Evolutionary conservation across 2,329 filamentous ascomycete genomes (phyloP).

Genomic region (Colletotrichum gloeosporioides): DNA sequence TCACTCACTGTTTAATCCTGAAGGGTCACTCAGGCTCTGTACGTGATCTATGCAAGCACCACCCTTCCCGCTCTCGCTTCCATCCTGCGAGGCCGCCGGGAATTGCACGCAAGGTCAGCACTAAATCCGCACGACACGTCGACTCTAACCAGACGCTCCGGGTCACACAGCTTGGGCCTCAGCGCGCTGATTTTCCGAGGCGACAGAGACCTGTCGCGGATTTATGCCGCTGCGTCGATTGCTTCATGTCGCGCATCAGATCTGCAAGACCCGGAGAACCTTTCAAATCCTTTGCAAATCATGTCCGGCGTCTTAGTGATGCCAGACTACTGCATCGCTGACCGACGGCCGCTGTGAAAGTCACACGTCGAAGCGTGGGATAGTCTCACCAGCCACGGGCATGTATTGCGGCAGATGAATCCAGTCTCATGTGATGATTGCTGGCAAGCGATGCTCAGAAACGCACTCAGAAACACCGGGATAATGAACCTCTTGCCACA

Average conservation of each 20-base stretch:
- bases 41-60: neutral
- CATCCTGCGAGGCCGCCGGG: neutral
- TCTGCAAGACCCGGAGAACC: neutral
- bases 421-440: neutral
- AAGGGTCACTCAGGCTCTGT: neutral
- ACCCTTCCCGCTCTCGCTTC: neutral
- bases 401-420: fast-evolving
- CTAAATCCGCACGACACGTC: neutral
- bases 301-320: neutral
- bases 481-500: too few relatives aligned
- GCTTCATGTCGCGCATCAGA: neutral
- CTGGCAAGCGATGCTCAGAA: too few relatives aligned
- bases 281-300: neutral
- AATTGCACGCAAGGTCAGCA: neutral
- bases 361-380: neutral
- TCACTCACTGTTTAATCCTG: fast-evolving
- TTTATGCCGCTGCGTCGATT: neutral
- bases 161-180: neutral
- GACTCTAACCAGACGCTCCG: neutral
- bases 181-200: neutral
- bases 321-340: neutral
- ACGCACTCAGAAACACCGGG: too few relatives aligned
- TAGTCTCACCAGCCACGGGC: neutral
- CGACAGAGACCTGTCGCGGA: neutral
- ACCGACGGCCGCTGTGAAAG: neutral